Evolutionary conservation across 73 alveolate species (phyloP).

Genomic region (Tetrahymena thermophila): DNA sequence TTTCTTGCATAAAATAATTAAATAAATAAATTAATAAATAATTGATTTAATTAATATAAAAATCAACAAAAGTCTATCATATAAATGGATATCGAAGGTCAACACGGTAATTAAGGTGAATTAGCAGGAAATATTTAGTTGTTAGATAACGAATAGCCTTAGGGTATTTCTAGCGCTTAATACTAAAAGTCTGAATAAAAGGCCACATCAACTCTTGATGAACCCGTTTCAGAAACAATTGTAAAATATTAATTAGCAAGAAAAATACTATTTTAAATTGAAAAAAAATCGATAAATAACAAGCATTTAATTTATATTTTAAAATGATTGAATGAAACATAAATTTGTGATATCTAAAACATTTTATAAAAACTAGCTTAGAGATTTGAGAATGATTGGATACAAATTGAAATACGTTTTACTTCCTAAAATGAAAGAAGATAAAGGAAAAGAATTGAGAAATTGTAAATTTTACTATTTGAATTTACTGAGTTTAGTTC

Average conservation of each 20-base stretch:
- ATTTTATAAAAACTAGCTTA: conserved; percentile 13
- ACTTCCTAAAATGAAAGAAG: conserved; percentile 48
- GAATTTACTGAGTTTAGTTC: background rate
- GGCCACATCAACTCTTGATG: conserved; percentile 69
- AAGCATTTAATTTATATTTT: background rate
- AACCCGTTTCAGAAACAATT: conserved; percentile 84
- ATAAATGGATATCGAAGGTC: background rate
- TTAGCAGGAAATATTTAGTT: background rate
- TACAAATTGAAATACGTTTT: conserved; percentile 74
- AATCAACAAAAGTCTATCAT: background rate
- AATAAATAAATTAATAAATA: background rate
- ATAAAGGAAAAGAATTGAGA: conserved; percentile 71
- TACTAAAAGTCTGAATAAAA: background rate
- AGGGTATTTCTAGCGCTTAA: background rate
- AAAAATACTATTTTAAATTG: background rate
- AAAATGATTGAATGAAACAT: background rate
- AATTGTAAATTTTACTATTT: conserved; percentile 45
- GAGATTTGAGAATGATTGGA: conserved; percentile 87
- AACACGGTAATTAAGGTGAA: background rate
- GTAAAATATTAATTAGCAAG: conserved; percentile 28
- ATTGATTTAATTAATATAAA: background rate
- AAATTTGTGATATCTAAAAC: background rate
- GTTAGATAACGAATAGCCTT: background rate
- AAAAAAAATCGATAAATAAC: too few species aligned
- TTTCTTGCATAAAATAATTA: background rate